Percentiles rank a stretch among this genome's conserved stretches.
Conservation (phyloP, 768 basidiomycete species). For the Pleurotus pulmonarius region DNA sequence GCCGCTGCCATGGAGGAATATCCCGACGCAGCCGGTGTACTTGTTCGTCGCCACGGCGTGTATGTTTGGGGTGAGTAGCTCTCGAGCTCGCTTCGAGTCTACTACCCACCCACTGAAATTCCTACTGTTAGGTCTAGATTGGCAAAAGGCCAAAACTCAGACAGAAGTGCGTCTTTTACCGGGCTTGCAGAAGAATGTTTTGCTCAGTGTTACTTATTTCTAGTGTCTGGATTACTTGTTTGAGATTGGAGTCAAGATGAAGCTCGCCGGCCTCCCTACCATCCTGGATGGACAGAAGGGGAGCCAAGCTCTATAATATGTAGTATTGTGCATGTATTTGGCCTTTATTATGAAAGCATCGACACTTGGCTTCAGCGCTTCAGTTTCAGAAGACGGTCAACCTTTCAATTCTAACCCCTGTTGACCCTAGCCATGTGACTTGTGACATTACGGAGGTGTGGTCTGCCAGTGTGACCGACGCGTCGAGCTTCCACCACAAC, state of each 20-base stretch:
- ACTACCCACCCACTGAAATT: slow-evolving; percentile 9
- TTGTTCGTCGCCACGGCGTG: slow-evolving; percentile 77
- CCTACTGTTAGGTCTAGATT: slow-evolving; percentile 47
- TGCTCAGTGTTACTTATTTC: slow-evolving; percentile 9
- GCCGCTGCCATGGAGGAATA: slow-evolving; percentile 77
- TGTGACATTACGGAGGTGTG: too few relatives aligned
- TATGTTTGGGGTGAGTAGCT: slow-evolving; percentile 76
- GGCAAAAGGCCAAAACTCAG: slow-evolving; percentile 89
- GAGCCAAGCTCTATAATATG: too few relatives aligned
- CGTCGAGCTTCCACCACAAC: too few relatives aligned
- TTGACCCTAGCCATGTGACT: too few relatives aligned
- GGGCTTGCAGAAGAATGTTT: background rate
- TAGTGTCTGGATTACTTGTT: slow-evolving; percentile 90
- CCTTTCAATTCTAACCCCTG: too few relatives aligned
- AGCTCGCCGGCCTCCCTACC: slow-evolving; percentile 54
- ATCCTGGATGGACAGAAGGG: slow-evolving; percentile 23
- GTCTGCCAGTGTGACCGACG: too few relatives aligned
- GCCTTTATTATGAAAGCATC: too few relatives aligned
- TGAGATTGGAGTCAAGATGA: slow-evolving; percentile 85
- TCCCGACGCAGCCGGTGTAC: slow-evolving; percentile 73
- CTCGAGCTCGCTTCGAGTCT: background rate
- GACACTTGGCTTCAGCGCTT: too few relatives aligned
- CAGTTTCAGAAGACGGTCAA: too few relatives aligned
- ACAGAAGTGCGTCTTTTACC: slow-evolving; percentile 50
- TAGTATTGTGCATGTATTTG: too few relatives aligned